These are phyloP conservation scores for Alloascoidea hylecoeti DNA, from an alignment of 805 yeast genomes.

Conservation along the genomic window DNA sequence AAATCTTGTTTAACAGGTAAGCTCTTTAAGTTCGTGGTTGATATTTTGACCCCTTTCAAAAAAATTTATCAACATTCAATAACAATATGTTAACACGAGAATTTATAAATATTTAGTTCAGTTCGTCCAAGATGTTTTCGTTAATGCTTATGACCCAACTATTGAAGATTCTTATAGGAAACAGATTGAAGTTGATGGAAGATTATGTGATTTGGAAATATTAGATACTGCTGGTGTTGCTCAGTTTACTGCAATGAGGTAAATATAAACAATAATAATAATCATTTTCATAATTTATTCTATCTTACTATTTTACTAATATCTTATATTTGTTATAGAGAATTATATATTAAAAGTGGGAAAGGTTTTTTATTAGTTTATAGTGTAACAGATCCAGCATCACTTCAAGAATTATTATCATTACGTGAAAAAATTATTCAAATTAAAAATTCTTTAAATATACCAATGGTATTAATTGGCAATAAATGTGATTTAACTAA, in stretches of 20 bases:
- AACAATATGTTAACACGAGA: not conserved
- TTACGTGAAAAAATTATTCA: slow-evolving; percentile 69
- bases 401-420: slow-evolving; percentile 58
- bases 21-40: not conserved
- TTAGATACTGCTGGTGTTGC: slow-evolving; percentile 75
- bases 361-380: slow-evolving; percentile 69
- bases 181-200: slow-evolving; percentile 74
- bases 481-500: slow-evolving; percentile 68
- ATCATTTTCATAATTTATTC: too few relatives aligned
- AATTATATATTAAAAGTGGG: slow-evolving; percentile 60
- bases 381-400: slow-evolving; percentile 55
- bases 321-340: too few relatives aligned
- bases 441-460: slow-evolving; percentile 51
- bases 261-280: too few relatives aligned
- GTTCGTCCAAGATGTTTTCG: slow-evolving; percentile 73
- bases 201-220: slow-evolving; percentile 66
- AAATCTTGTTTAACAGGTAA: slow-evolving; percentile 54
- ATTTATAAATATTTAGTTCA: slow-evolving; percentile 32
- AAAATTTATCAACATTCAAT: not conserved
- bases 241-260: slow-evolving; percentile 82
- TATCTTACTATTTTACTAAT: too few relatives aligned
- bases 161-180: slow-evolving; percentile 78
- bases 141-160: slow-evolving; percentile 77
- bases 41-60: not conserved
- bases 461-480: slow-evolving; percentile 75